A percentile compares a stretch with the other conserved stretches of the same genome.
phyloP scores from a whole-genome alignment of 208 protist genomes.

The Acanthamoeba lenticulata region DNA sequence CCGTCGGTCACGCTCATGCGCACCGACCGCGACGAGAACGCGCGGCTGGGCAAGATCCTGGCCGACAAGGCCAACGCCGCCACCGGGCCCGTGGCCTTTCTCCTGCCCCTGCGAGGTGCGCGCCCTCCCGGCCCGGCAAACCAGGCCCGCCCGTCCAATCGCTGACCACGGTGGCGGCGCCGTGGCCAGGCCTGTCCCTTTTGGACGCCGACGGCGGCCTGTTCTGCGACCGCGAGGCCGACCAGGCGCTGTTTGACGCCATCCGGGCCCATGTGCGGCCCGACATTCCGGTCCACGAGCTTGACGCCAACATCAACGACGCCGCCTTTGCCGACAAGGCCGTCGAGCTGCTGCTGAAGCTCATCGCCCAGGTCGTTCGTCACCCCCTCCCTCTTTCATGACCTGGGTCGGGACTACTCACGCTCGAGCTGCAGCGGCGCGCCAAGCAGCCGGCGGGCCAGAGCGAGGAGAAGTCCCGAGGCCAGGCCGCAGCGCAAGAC shows the following conservation, averaged over 20 bases:
- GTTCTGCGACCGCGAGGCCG: slow-evolving; percentile 57
- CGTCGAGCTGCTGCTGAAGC: not conserved
- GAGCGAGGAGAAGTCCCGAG: no score
- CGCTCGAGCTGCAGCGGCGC: no score
- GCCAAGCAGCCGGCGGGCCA: no score
- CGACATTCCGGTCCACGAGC: slow-evolving; percentile 23
- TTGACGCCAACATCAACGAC: slow-evolving; percentile 55
- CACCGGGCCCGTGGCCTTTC: slow-evolving; percentile 40
- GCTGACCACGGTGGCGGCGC: no score
- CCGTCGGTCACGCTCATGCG: slow-evolving; percentile 38
- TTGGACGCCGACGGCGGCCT: slow-evolving; percentile 47
- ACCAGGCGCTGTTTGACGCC: slow-evolving; percentile 44
- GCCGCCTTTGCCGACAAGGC: slow-evolving; percentile 3
- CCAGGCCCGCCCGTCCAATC: no score
- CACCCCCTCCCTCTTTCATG: not conserved
- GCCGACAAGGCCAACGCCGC: slow-evolving; percentile 56
- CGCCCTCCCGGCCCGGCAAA: no score
- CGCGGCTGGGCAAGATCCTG: slow-evolving; percentile 34
- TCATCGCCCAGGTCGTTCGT: not conserved
- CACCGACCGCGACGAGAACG: not conserved
- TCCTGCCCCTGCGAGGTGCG: not conserved
- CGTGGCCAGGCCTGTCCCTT: not conserved
- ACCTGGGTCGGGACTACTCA: no score
- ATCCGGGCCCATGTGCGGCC: slow-evolving; percentile 5
- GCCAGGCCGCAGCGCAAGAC: no score